Evolutionary conservation across 257 asterid species (phyloP), one percentile per base, ranked within the genome.

Genomic region (Fraxinus cuspidata): DNA sequence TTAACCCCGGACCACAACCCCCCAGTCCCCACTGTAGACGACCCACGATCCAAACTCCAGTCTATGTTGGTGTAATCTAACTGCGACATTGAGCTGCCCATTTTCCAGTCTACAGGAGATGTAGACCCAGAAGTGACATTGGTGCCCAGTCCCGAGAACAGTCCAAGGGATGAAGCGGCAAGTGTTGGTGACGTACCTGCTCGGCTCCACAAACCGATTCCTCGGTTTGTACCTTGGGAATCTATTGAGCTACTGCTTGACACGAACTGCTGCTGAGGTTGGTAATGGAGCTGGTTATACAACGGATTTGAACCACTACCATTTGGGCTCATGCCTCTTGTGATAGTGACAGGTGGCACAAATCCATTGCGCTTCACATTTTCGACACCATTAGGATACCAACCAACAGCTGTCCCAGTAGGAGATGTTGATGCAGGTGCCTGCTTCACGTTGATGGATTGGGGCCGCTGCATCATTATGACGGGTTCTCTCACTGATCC

Each of bases 91-190:
- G 92, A 86, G 77, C 87, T 69, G 25, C 92, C 89, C 0, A 83
- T 86, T 68, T 35, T 88, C 95, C 95, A 88, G 81, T 88, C 92
- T 34, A 84, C 89, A 2, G 92, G 75, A 8, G 92, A 83, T 15
- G 88, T 75, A 68, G 91, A 72, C 28, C 87, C 89, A 9, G 94
- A 79, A 1, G 89, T 77, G 29, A 87, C 81, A 67, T 73, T 84
- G 2, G 69, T 72, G 31, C 88, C 89, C 8, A 84, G 60, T 27
- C 95, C 91, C 0, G 91, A 84, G 71, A 88, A 90, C 2, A 90
- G 92, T 16, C 95, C 95, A 34, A 90, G 92, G 49, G 90, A 86
- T 2, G 95, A 90, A 71, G 95, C 95, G 0, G 88, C 78, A 23
- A 89, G 81, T 21, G 90, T 76, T 28, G 88, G 87, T 0, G 89